Evolutionary conservation across 495 filamentous ascomycete species (phyloP).

Genomic region (Talaromyces trachyspermus): DNA sequence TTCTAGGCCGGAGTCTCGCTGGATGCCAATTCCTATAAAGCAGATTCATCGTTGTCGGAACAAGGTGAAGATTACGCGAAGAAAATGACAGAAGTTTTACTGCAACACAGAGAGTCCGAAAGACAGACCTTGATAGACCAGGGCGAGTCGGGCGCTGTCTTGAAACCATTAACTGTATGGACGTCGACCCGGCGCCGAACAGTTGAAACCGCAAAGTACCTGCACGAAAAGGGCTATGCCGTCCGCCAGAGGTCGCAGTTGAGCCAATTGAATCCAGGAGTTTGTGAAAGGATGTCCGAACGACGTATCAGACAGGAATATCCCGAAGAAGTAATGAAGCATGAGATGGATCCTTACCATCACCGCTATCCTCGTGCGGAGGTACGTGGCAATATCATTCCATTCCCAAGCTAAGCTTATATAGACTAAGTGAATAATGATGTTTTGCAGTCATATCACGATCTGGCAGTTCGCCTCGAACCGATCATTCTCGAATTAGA

Average conservation of each 20-base stretch:
- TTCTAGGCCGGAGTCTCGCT: slow-evolving; percentile 52
- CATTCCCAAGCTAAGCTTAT: slow-evolving; percentile 5
- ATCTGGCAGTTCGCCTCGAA: slow-evolving; percentile 94
- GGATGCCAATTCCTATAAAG: slow-evolving; percentile 83
- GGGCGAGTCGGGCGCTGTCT: slow-evolving; percentile 58
- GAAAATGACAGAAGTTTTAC: slow-evolving; percentile 76
- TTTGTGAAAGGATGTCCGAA: slow-evolving; percentile 87
- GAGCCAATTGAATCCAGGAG: slow-evolving; percentile 93
- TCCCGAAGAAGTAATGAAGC: slow-evolving; percentile 84
- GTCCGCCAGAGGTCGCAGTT: slow-evolving; percentile 89
- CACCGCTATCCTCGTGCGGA: slow-evolving; percentile 94
- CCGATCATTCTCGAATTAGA: slow-evolving; percentile 97
- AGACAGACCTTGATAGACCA: slow-evolving; percentile 57
- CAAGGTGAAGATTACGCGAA: slow-evolving; percentile 79
- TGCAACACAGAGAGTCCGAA: slow-evolving; percentile 76
- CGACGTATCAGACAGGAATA: slow-evolving; percentile 69
- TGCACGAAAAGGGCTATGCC: slow-evolving; percentile 70
- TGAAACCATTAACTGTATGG: slow-evolving; percentile 86
- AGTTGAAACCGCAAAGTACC: slow-evolving; percentile 79
- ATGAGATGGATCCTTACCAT: slow-evolving; percentile 93
- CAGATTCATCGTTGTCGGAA: slow-evolving; percentile 73
- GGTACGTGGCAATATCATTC: slow-evolving; percentile 40
- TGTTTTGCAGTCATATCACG: slow-evolving; percentile 76
- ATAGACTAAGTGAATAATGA: slow-evolving; percentile 12
- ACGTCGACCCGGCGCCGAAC: slow-evolving; percentile 86